Conservation (phyloP, 805 yeast species). For the Starmera caribaea region DNA sequence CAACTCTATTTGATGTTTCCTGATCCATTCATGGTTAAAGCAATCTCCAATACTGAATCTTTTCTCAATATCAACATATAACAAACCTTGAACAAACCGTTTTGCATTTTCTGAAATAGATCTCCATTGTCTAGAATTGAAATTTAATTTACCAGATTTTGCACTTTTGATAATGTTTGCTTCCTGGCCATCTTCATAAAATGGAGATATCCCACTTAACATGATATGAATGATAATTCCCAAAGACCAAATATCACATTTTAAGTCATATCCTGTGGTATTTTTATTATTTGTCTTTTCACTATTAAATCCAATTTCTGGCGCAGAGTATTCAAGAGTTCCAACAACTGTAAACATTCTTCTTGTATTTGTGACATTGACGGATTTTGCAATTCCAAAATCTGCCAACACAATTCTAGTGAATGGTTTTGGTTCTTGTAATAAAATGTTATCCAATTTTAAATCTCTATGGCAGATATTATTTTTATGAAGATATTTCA, state of each 20-base stretch:
- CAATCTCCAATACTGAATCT: conserved; percentile 31
- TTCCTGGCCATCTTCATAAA: conserved; percentile 38
- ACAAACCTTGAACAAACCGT: conserved; percentile 31
- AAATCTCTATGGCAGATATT: conserved; percentile 60
- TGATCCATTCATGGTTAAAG: conserved; percentile 39
- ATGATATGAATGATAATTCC: conserved; percentile 53
- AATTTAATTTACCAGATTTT: conserved; percentile 28
- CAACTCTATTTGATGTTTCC: conserved; percentile 26
- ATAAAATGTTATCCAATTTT: conserved; percentile 54
- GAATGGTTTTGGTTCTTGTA: conserved; percentile 42
- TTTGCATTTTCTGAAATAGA: conserved; percentile 32
- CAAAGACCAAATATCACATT: conserved; percentile 64
- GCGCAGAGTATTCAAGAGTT: conserved; percentile 66
- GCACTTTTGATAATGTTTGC: conserved; percentile 32
- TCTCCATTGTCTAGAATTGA: conserved; percentile 33
- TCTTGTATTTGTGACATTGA: conserved; percentile 15
- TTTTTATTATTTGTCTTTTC: conserved; percentile 20
- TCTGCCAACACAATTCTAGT: conserved; percentile 54
- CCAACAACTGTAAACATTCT: conserved; percentile 46
- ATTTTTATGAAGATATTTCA: conserved; percentile 41
- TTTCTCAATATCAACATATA: conserved; percentile 26
- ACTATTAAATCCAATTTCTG: conserved; percentile 47
- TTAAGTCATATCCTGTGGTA: conserved; percentile 35
- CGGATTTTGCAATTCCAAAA: conserved; percentile 47
- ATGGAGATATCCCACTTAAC: conserved; percentile 57